These are phyloP conservation scores for Camptophora hylomeconis DNA, from an alignment of 2,329 filamentous ascomycete species.

Conservation along the genomic window DNA sequence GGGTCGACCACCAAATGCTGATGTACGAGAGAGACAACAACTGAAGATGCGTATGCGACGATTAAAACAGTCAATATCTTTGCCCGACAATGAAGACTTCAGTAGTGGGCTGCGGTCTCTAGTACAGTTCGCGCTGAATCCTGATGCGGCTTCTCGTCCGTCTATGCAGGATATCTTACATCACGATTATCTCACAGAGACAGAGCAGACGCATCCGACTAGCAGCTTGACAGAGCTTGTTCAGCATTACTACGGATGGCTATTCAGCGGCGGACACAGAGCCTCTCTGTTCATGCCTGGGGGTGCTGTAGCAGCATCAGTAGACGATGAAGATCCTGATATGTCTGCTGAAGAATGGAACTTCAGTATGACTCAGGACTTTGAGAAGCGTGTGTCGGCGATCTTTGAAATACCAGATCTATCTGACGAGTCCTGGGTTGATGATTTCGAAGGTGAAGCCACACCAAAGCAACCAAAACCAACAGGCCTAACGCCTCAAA, in stretches of 20 bases:
- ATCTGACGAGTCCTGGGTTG: conserved; percentile 29
- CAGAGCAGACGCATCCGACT: conserved; percentile 32
- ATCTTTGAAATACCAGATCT: conserved; percentile 22
- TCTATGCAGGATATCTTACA: conserved; percentile 32
- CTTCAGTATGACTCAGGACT: conserved; percentile 51
- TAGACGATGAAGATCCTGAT: conserved; percentile 27
- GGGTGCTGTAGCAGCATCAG: conserved; percentile 43
- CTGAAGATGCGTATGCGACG: conserved; percentile 28
- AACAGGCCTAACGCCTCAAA: conserved; percentile 8
- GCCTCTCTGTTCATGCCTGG: conserved; percentile 47
- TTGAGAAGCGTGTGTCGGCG: conserved; percentile 39
- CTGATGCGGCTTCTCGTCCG: conserved; percentile 31
- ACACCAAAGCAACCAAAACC: conserved; percentile 20
- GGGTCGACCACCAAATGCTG: conserved; percentile 36
- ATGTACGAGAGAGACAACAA: conserved; percentile 26
- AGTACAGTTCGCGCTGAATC: conserved; percentile 30
- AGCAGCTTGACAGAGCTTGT: conserved; percentile 32
- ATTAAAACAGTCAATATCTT: conserved; percentile 28
- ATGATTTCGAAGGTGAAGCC: conserved; percentile 28
- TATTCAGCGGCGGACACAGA: conserved; percentile 34
- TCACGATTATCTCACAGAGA: conserved; percentile 31
- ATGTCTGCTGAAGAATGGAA: conserved; percentile 46
- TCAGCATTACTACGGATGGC: conserved; percentile 36
- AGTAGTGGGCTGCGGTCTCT: conserved; percentile 33
- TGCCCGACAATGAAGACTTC: conserved; percentile 29